Base-by-base conservation (phyloP, 2,329 filamentous ascomycete genomes). In the Bipolaris bicolor region DNA sequence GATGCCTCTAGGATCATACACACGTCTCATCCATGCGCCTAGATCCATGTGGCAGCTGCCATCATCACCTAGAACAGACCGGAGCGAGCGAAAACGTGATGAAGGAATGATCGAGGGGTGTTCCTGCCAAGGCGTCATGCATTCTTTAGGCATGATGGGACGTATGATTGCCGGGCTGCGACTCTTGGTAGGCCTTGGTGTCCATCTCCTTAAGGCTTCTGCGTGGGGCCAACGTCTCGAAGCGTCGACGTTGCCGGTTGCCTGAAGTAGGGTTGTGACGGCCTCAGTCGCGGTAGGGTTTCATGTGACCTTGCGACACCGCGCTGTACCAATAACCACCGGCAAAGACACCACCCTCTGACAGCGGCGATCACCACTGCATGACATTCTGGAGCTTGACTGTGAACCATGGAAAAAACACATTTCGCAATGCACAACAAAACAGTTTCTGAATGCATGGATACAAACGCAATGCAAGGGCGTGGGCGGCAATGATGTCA, bases 91-190 rank as follows among this genome's bases (percentile, higher is more conserved):
- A 55, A 58, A 58, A 16, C 36, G 24, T 22, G 44, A 20, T 47
- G 31, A 52, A 62, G 64, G 66, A 52, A 68, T 66, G 69, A 60
- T 61, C 61, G 61, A 62, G 64, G 65, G 62, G 56, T 41, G 51
- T 52, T 61, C 46, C 15, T 57, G 70, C 66, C 65, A 68, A 68
- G 68, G 57, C 47, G 52, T 71, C 60, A 75, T 71, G 72, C 71
- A 55, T 33, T 67, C 60, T 69, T 49, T 55, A 55, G 39, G 66
- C 53, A 48, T 69, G 62, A 64, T 71, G 66, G 65, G 65, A 70
- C 68, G 70, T 73, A 61, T 75, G 71, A 75, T 74, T 67, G 62
- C 54, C 71, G 55, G 65, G 52, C 61, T 72, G 70, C 62, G 66
- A 73, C 73, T 62, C 26, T 71, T 66, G 69, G 49, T 60, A 63